Evolutionary conservation across 371 early-diverging fungal species (phyloP), one percentile per base, ranked within the genome.

Genomic region (Zychaea mexicana): DNA sequence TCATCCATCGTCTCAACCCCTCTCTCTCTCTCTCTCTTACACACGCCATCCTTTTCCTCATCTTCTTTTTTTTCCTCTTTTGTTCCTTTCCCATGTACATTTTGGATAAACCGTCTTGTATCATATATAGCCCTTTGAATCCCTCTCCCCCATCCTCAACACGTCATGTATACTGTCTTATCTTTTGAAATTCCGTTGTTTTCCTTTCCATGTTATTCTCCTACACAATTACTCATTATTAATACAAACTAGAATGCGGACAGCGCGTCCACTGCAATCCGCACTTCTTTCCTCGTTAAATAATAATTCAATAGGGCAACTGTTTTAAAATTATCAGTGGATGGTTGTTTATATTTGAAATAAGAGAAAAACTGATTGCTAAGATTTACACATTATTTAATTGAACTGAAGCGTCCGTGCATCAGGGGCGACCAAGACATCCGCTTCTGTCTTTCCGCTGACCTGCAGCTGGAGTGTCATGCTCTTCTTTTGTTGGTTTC

Each of bases 351-450:
- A n/a, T n/a, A n/a, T n/a, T n/a, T n/a, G n/a, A n/a, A n/a, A n/a
- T n/a, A n/a, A n/a, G n/a, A n/a, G n/a, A n/a, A n/a, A n/a, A n/a
- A n/a, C n/a, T 39, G n/a, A 39, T 15, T 8, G 39, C 3, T 36
- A 36, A 57, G 22, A 57, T 28, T 22, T 36, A 54, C 66, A 70
- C 13, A 30, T 55, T 38, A 66, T 66, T 52, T 15, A 19, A 52
- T 8, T 19, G 24, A 47, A 47, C 24, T 47, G 49, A 47, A 47
- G 49, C 24, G 49, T 47, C 9, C 49, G 8, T 24, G 67, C 24
- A 56, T 67, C 68, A 19, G 74, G 73, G 12, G 74, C 74, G 31
- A 71, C 66, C 64, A 76, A 74, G 15, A 79, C 60, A n/a, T 65
- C 70, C 3, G 55, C 27, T 10, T 22, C 19, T n/a, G 30, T 54